Base-by-base conservation (phyloP, 73 alveolate species). In the Paramecium bursaria region DNA sequence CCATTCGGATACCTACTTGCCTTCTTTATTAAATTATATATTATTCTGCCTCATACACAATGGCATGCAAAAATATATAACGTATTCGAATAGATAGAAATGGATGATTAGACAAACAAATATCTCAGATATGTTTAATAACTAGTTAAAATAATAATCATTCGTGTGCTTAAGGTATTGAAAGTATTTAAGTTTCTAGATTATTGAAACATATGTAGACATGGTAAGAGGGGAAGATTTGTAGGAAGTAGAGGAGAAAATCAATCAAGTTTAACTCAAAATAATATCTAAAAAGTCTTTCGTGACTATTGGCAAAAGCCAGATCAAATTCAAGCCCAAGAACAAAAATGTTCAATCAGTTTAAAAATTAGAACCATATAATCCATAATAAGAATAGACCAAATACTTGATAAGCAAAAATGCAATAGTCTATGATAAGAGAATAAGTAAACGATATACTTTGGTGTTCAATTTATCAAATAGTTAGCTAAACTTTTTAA, bases 131-230 rank as follows among this genome's bases (percentile, higher is more conserved):
- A 67, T 27, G 33, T 67, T 14, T 17, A 42, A 67, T 39, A 67
- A 26, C 10, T 23, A 0, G 19, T 29, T 2, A 57, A n/a, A 27
- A 25, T 25, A 13, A 29, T 57, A 17, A 25, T 57, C 9, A 50
- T 57, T 57, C 10, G 49, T 29, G 26, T 57, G 29, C 31, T 57
- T 29, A 29, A 29, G 17, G 76, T 57, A 57, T 0, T 13, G 26
- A 50, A 19, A 19, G 17, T 31, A 0, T 25, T 39, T 67, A 35
- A 2, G 22, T 35, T 44, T 17, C 13, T 57, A 67, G 82, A 31
- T 67, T 17, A 67, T 67, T 14, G 82, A 67, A 67, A 67, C 82
- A 0, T 67, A 47, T 67, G 44, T 67, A 1, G 82, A 67, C 44
- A 15, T 67, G 1, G 55, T 67, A 0, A 1, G 82, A 39, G 82